Evolutionary conservation across 176 grass and related monocot genomes (phyloP), one percentile per base, ranked within the genome.

Genomic region (Elymus sibiricus): DNA sequence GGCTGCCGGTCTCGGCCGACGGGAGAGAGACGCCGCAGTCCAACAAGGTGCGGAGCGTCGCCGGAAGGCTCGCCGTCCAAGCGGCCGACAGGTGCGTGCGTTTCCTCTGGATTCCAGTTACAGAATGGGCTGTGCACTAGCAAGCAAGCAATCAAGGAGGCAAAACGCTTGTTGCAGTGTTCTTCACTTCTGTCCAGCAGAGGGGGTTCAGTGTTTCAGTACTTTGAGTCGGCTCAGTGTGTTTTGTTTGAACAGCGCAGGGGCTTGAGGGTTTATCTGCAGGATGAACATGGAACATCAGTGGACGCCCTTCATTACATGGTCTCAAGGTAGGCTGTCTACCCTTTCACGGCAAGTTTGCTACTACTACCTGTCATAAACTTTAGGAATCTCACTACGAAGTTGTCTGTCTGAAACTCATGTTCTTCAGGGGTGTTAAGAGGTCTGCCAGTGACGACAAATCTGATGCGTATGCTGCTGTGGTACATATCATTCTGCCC

Each of bases 381-480:
- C 53, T 29, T 69, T 85, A 76, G 7, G 14, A 72, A 59, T 83
- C 56, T 64, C 31, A 77, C 16, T 15, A 14, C 70, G 69, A 75
- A 42, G 9, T 83, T 44, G 21, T 25, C 55, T 63, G 7, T 86
- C 16, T 65, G 14, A 39, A 61, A 8, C 24, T 56, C 64, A 63
- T 60, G 21, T 84, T 81, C 64, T 92, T n/a, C 91, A 95, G 93
- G 38, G 89, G 93, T 55, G 64, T 98, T 26, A 98, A 89, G 81
- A 89, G 53, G 69, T 91, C 90, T 71, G 63, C 86, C 9, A 84
- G 95, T 42, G 86, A 78, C 74, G 64, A 64, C 75, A 90, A 98
- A 86, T 94, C 90, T 7, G 95, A 98, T 61, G 91, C 91, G 16
- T 95, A 98, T 87, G 89, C 95, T 77, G 95, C 91, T n/a, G 72